Base-by-base conservation (phyloP, 2,329 filamentous ascomycete genomes). In the Curvularia spicifera region DNA sequence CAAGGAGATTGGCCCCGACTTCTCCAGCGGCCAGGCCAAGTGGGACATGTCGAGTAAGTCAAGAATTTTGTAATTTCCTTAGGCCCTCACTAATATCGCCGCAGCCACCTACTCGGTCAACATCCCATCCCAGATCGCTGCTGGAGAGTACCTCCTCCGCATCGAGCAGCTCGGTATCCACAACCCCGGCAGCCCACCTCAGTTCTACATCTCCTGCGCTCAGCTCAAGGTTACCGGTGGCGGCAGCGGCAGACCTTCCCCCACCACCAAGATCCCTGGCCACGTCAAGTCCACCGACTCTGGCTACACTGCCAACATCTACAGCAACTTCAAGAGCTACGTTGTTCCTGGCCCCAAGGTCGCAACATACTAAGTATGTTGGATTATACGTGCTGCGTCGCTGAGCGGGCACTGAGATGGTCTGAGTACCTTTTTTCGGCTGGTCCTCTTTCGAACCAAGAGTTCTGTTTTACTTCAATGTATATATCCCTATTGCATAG, bases 161-260 rank as follows among this genome's bases (percentile, higher is more conserved):
- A 78, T 80, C 51, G 81, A 83, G 70, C 81, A 82, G 59, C 79
- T 83, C 51, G 81, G 71, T 10, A 76, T 83, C 28, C 80, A 82
- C 69, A 78, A 79, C 62, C 79, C 78, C 5, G 56, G 62, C 24
- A 51, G 53, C 43, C 43, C 52, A 5, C 64, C 64, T 22, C 65
- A 73, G 28, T 73, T 72, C 62, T 77, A 75, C 63, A 71, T 74
- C 56, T 73, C 76, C 5, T 83, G 81, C 68, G 79, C 78, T 0
- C 81, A 83, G 69, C 51, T 83, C 60, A 78, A 80, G 70, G 74
- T 83, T 51, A 76, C 75, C n/a, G 78, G 79, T 4, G 67, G 73
- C 6, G 74, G 73, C 28, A 64, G 56, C 7, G 68, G 66, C 29
- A 70, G 49, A 5, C 60, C 67, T 4, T 61, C 58, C 1, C 71